Evolutionary conservation across 768 basidiomycete species (phyloP).

Genomic region (Mycena chlorophos): DNA sequence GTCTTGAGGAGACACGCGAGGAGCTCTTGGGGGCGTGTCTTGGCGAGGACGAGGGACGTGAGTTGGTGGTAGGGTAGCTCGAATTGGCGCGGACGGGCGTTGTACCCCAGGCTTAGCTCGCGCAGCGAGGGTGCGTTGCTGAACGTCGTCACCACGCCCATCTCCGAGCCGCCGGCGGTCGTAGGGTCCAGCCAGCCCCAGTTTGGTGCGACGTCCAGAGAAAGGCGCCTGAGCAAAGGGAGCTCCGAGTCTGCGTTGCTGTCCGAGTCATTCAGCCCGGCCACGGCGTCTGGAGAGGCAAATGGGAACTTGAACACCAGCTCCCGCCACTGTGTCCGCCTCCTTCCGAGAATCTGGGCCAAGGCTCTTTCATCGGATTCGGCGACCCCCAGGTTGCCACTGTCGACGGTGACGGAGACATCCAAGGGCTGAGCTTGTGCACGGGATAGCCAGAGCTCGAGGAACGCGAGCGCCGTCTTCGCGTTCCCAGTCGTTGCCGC

Average conservation of each 20-base stretch:
- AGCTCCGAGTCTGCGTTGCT: not conserved
- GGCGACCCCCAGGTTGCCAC: not conserved
- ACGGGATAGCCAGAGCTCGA: not conserved
- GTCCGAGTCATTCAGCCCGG: not conserved
- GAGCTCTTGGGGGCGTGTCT: not conserved
- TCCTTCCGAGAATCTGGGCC: not conserved
- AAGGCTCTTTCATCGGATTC: not conserved
- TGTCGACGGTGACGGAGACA: not conserved
- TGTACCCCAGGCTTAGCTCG: not conserved
- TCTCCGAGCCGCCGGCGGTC: not conserved
- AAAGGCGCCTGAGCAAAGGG: no score
- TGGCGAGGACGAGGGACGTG: not conserved
- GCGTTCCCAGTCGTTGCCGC: not conserved
- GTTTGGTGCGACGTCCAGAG: no score
- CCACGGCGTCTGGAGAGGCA: not conserved
- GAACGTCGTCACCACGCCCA: not conserved
- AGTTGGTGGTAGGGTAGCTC: not conserved
- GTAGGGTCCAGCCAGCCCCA: no score
- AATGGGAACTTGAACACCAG: not conserved
- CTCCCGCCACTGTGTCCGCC: not conserved
- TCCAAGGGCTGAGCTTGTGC: not conserved
- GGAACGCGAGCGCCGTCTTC: not conserved
- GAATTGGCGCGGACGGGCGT: not conserved
- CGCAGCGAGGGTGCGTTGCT: not conserved
- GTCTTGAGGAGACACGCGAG: not conserved